Percentiles rank a stretch among this genome's conserved stretches.
Conservation (phyloP, 1,139 yeast species). For the Suhomyces panamericanus region DNA sequence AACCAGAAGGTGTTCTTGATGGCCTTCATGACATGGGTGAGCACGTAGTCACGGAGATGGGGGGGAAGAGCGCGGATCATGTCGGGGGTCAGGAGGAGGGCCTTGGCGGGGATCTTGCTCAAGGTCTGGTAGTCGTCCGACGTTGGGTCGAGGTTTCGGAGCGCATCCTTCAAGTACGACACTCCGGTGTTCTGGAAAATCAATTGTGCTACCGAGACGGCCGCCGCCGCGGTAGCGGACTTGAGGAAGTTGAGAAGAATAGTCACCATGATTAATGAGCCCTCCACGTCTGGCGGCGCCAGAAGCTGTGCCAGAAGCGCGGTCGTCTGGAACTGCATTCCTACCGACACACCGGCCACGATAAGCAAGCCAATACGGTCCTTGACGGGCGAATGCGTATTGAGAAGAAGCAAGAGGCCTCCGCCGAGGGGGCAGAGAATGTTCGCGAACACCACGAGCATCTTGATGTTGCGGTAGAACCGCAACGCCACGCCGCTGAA, state of each 20-base stretch:
- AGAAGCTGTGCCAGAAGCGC: conserved; percentile 53
- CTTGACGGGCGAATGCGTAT: conserved; percentile 33
- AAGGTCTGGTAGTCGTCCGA: conserved; percentile 22
- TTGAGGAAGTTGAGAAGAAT: conserved; percentile 49
- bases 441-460: conserved; percentile 46
- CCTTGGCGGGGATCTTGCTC: conserved; percentile 18
- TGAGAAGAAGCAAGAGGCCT: conserved; percentile 49
- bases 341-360: conserved; percentile 55
- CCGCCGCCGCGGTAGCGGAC: conserved; percentile 50
- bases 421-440: conserved; percentile 49
- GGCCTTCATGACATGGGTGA: conserved; percentile 37
- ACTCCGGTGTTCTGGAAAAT: conserved; percentile 38
- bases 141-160: conserved; percentile 16
- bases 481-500: conserved; percentile 48
- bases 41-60: conserved; percentile 23
- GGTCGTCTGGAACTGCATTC: conserved; percentile 54
- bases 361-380: conserved; percentile 54
- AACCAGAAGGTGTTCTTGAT: conserved; percentile 44
- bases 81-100: conserved; percentile 32
- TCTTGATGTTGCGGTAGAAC: conserved; percentile 49
- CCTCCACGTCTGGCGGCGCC: conserved; percentile 51
- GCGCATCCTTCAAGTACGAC: conserved; percentile 21
- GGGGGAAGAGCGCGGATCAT: conserved; percentile 29
- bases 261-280: conserved; percentile 52
- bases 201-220: conserved; percentile 49